Evolutionary conservation across 202 grass and related monocot genomes (phyloP).

Genomic region (Thinopyrum obtusiflorum): DNA sequence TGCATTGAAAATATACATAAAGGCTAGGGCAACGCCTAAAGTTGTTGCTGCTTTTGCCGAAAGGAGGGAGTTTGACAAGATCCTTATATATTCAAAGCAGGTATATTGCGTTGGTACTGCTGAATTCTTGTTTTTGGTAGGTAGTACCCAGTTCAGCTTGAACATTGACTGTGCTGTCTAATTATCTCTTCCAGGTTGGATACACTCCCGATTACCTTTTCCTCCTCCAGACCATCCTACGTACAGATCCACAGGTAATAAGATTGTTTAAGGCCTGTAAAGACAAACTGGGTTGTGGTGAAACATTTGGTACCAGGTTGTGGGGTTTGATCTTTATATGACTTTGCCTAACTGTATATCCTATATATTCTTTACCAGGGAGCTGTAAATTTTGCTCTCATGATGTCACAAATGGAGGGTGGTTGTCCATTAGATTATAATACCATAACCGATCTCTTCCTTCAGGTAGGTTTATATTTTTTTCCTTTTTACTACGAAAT

Average conservation of each 20-base stretch:
- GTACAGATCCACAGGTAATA: conserved; percentile 89
- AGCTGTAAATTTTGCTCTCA: conserved; percentile 80
- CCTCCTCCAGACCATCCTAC: conserved; percentile 90
- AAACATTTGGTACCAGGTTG: not conserved
- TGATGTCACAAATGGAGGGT: conserved; percentile 98
- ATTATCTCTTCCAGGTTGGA: conserved; percentile 62
- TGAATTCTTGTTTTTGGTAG: conserved; percentile 15
- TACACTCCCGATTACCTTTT: conserved; percentile 95
- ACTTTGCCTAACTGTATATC: not conserved
- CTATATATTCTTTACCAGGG: conserved; percentile 37
- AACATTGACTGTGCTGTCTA: conserved; percentile 23
- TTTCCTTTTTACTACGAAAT: conserved; percentile 21
- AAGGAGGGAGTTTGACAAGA: conserved; percentile 95
- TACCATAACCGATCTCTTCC: conserved; percentile 94
- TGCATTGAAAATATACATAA: conserved; percentile 94
- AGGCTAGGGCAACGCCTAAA: conserved; percentile 96
- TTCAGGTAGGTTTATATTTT: conserved; percentile 55
- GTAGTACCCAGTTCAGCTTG: conserved; percentile 19
- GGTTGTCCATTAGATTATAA: conserved; percentile 94
- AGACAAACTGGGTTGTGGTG: not conserved
- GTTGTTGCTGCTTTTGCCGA: conserved; percentile 98
- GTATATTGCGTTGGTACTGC: conserved; percentile 34
- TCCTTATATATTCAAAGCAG: conserved; percentile 97
- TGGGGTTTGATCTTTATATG: not conserved
- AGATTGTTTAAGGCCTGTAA: conserved; percentile 3